Base-by-base conservation (phyloP, 169 alveolate species). In the Fabrea salina region DNA sequence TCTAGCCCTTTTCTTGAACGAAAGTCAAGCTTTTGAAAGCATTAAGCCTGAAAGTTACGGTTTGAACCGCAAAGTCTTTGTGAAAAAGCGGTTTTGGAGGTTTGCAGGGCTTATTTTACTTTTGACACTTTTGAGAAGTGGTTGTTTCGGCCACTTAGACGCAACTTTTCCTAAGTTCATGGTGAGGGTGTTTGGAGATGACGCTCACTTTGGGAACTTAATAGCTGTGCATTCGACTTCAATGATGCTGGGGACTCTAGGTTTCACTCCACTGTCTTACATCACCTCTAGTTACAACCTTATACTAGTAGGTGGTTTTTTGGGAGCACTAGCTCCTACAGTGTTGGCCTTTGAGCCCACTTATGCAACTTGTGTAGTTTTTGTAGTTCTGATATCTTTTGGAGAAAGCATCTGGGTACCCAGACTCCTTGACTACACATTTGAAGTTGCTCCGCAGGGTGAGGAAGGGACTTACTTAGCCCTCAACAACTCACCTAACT, bases 331-430 rank as follows among this genome's bases (percentile, higher is more conserved):
- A 27, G 58, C 88, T 5, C 83, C 88, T 5, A 57, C 76, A 47
- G 39, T 70, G 16, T 44, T 86, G 13, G 47, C 53, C 32, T 33
- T 80, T 40, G 88, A 86, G n/a, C 71, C 70, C 59, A 43, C 50
- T 39, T 76, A 82, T 39, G 40, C 61, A 39, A 49, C 49, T 44
- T 37, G 61, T 27, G 16, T 76, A 50, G 53, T 58, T 44, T 86
- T 82, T 78, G 83, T 82, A 25, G 43, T 67, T 3, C 37, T 59
- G 30, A 64, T 82, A 30, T 74, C 91, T 5, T 8, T 78, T 8
- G 91, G 91, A 4, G 91, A 86, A 64, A 39, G 85, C 4, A 39
- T 80, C 30, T 77, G 80, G 85, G 56, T 58, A 8, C 91, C 91
- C 6, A 75, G 89, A 32, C 59, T 82, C 13, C 77, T 79, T 13